Percentiles rank a stretch among this genome's conserved stretches.
Evolutionary conservation across 805 yeast species (phyloP).

Genomic region (Lipomyces yamadae): DNA sequence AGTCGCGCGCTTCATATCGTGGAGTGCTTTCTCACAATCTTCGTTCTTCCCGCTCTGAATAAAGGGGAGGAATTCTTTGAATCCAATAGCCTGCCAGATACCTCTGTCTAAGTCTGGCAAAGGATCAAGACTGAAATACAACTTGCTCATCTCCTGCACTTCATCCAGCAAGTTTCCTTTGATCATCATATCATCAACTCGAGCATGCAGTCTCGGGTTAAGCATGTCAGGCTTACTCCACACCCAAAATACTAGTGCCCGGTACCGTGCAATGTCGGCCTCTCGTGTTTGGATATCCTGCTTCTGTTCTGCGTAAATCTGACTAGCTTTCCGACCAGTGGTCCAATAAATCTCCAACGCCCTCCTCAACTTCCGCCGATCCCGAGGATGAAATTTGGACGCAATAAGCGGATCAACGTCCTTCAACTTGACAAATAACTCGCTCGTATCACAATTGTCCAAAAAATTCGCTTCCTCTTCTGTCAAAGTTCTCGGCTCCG

Average conservation of each 20-base stretch:
- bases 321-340: constrained; percentile 72
- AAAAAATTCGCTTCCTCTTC: constrained; percentile 22
- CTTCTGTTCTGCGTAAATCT: constrained; percentile 66
- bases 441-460: constrained; percentile 38
- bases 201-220: constrained; percentile 65
- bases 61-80: constrained; percentile 86
- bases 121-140: constrained; percentile 41
- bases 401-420: constrained; percentile 73
- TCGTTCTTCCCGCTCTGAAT: constrained; percentile 42
- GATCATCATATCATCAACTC: constrained; percentile 84
- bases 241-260: constrained; percentile 73
- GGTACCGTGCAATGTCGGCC: constrained; percentile 30
- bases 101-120: constrained; percentile 69
- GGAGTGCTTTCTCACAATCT: constrained; percentile 56
- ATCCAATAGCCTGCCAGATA: constrained; percentile 93
- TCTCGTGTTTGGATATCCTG: neutral
- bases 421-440: constrained; percentile 52
- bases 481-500: constrained; percentile 16
- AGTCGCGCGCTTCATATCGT: constrained; percentile 81
- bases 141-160: constrained; percentile 60
- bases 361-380: constrained; percentile 73
- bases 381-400: constrained; percentile 89
- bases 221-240: constrained; percentile 66
- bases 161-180: constrained; percentile 69
- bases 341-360: constrained; percentile 78